These are phyloP conservation scores for Dendrobium chrysotoxum DNA, from an alignment of 106 monocot species.

Conservation along the genomic window DNA sequence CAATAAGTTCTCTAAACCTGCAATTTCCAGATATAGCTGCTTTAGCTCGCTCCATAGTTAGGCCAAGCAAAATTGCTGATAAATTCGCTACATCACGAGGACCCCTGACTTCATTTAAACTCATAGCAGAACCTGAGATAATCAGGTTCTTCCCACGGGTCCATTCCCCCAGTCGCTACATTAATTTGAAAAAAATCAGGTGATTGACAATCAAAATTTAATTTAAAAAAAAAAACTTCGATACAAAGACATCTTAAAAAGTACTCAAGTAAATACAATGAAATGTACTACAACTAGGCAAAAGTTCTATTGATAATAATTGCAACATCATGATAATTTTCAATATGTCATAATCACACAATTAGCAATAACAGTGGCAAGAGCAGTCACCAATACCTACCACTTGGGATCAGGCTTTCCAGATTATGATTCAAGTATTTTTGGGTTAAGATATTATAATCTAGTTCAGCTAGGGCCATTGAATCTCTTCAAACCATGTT, in stretches of 20 bases:
- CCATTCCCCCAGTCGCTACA: constrained; percentile 69
- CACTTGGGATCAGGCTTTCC: too few relatives aligned
- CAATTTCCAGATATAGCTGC: constrained; percentile 69
- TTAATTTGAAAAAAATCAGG: neutral
- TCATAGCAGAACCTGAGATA: constrained; percentile 69
- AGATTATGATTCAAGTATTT: too few relatives aligned
- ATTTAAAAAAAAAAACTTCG: neutral
- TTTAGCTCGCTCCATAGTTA: constrained; percentile 77
- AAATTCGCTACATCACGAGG: constrained; percentile 82
- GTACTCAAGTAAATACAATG: neutral
- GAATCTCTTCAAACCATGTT: too few relatives aligned
- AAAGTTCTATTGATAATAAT: neutral
- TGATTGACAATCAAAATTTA: neutral
- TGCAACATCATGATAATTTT: neutral
- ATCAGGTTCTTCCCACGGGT: constrained; percentile 84
- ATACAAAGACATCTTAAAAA: neutral
- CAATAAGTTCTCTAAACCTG: constrained; percentile 35
- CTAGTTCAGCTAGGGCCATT: too few relatives aligned
- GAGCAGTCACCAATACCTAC: too few relatives aligned
- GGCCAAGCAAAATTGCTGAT: constrained; percentile 46
- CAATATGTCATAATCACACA: neutral
- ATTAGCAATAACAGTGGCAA: neutral
- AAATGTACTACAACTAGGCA: neutral
- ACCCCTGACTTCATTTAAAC: constrained; percentile 71
- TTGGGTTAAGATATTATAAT: too few relatives aligned